These are phyloP conservation scores for Cercospora canescens DNA, from an alignment of 2,329 filamentous ascomycete species.

Conservation along the genomic window DNA sequence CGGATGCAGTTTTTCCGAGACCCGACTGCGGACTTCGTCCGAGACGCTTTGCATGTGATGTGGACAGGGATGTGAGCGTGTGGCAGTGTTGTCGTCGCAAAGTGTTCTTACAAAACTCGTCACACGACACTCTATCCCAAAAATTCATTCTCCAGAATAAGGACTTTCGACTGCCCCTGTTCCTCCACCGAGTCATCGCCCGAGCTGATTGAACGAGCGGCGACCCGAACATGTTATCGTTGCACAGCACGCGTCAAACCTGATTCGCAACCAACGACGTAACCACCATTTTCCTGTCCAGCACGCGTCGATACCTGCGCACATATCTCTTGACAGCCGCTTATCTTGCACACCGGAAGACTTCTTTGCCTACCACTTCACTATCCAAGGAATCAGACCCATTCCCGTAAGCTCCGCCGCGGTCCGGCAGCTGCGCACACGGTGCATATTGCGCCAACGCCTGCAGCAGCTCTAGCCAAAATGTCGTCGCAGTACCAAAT, in stretches of 20 bases:
- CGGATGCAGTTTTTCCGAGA: background rate
- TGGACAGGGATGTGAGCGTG: background rate
- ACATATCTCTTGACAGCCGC: background rate
- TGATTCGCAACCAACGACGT: constrained; percentile 7
- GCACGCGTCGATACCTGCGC: background rate
- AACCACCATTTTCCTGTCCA: background rate
- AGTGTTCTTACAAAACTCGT: background rate
- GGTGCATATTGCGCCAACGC: constrained; percentile 7
- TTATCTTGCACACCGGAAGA: background rate
- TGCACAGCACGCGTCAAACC: constrained; percentile 17
- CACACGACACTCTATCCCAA: background rate
- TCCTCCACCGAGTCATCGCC: background rate
- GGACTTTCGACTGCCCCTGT: background rate
- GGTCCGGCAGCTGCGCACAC: constrained; percentile 13
- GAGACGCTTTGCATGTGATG: constrained; percentile 5
- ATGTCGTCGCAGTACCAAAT: constrained; percentile 54
- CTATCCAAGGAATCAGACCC: background rate
- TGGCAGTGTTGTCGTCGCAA: background rate
- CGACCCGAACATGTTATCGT: constrained; percentile 18
- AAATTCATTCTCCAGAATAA: background rate
- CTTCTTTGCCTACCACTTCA: background rate
- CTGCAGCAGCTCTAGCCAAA: constrained; percentile 6
- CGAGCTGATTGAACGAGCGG: background rate
- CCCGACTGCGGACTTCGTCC: background rate
- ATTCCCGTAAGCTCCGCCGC: constrained; percentile 11